phyloP scores from a whole-genome alignment of 2,329 filamentous ascomycete species.

The Tolypocladium paradoxum region DNA sequence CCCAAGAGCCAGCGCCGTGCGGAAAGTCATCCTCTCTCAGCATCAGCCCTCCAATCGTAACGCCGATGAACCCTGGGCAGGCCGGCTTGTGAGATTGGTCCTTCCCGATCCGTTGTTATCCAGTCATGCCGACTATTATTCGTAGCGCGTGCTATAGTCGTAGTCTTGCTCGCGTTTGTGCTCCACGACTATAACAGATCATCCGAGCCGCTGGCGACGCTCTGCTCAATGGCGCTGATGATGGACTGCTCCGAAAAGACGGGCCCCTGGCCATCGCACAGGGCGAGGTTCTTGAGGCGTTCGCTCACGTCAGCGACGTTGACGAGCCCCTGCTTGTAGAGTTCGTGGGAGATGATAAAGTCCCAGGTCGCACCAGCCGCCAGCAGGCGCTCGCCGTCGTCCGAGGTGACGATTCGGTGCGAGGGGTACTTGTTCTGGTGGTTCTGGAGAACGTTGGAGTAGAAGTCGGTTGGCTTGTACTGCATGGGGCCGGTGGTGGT shows the following conservation, averaged over 20 bases:
- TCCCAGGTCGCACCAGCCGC: slow-evolving; percentile 81
- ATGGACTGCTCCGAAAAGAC: slow-evolving; percentile 76
- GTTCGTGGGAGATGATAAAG: slow-evolving; percentile 68
- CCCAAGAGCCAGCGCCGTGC: background rate
- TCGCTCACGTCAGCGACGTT: slow-evolving; percentile 77
- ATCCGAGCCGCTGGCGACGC: slow-evolving; percentile 66
- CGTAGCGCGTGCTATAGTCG: background rate
- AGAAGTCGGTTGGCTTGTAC: slow-evolving; percentile 65
- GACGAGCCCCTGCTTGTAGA: slow-evolving; percentile 66
- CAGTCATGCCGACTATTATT: background rate
- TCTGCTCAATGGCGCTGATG: slow-evolving; percentile 63
- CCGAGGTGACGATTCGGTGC: slow-evolving; percentile 57
- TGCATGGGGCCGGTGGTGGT: slow-evolving; percentile 56
- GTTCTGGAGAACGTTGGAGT: slow-evolving; percentile 49
- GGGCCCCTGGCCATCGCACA: slow-evolving; percentile 79
- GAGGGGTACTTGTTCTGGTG: slow-evolving; percentile 53
- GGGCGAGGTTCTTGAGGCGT: slow-evolving; percentile 60
- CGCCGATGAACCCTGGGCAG: background rate
- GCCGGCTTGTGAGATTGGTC: background rate
- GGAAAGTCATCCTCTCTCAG: background rate
- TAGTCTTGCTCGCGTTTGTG: background rate
- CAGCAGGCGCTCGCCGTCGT: slow-evolving; percentile 58
- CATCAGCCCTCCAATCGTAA: background rate
- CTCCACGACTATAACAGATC: slow-evolving; percentile 41
- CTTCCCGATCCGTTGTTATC: background rate